A percentile compares a stretch with the other conserved stretches of the same genome.
Conservation (phyloP, 1,284 basidiomycete species). For the Singerocomus rubriflavus region DNA sequence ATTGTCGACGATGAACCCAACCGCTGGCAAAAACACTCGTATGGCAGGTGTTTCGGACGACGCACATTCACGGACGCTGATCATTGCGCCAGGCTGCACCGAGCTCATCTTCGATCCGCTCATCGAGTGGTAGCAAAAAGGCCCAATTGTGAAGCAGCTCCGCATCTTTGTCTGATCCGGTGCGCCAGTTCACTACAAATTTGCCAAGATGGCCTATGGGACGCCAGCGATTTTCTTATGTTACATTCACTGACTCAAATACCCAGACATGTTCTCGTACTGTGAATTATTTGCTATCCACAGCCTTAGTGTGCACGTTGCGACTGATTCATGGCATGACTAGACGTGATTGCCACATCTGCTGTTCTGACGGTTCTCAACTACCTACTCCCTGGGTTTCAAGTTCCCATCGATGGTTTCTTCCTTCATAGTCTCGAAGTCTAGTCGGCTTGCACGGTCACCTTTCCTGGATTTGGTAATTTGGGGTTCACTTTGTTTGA, state of each 20-base stretch:
- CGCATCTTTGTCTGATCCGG: slow-evolving; percentile 72
- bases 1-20: slow-evolving; percentile 79
- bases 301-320: not conserved
- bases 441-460: slow-evolving; percentile 71
- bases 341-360: slow-evolving; percentile 73
- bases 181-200: slow-evolving; percentile 81
- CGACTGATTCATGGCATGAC: not conserved
- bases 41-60: not conserved
- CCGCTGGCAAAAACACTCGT: slow-evolving; percentile 78
- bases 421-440: slow-evolving; percentile 74
- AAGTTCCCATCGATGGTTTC: slow-evolving; percentile 63
- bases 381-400: slow-evolving; percentile 68
- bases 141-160: slow-evolving; percentile 77
- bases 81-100: not conserved
- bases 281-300: slow-evolving; percentile 38
- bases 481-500: slow-evolving; percentile 68
- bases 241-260: slow-evolving; percentile 1
- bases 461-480: slow-evolving; percentile 75
- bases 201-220: slow-evolving; percentile 72
- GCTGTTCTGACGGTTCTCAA: slow-evolving; percentile 64
- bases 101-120: slow-evolving; percentile 52
- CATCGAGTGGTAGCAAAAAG: slow-evolving; percentile 65
- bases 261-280: slow-evolving; percentile 81
- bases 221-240: slow-evolving; percentile 31
- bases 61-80: no score